Conservation (phyloP, 306 rosid genomes). For the Dryas octopetala region DNA sequence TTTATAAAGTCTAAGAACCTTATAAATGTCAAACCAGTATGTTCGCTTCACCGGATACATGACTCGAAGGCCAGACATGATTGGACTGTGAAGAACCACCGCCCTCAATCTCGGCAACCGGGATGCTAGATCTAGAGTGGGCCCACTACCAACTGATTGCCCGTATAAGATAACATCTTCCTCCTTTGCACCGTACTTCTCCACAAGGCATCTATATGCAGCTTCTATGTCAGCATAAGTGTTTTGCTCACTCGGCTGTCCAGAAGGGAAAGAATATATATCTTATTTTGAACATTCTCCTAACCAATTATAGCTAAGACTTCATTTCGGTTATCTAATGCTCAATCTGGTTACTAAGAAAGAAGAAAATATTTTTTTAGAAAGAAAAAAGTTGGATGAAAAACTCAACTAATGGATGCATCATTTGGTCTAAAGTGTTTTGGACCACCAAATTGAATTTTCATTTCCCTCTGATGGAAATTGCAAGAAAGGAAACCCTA, state of each 20-base stretch:
- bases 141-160: slow-evolving; percentile 97
- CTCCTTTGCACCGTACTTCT: slow-evolving; percentile 77
- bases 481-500: background rate
- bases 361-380: background rate
- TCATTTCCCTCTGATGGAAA: background rate
- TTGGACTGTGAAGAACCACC: slow-evolving; percentile 93
- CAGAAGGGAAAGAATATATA: slow-evolving; percentile 14
- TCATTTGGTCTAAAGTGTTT: background rate
- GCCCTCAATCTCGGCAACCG: slow-evolving; percentile 79
- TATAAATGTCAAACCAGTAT: slow-evolving; percentile 95
- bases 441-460: background rate
- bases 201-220: slow-evolving; percentile 79
- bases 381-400: background rate
- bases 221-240: slow-evolving; percentile 96
- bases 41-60: slow-evolving; percentile 95
- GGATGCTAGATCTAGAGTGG: slow-evolving; percentile 84
- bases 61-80: slow-evolving; percentile 92
- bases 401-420: background rate
- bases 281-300: slow-evolving; percentile 17
- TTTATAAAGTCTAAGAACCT: slow-evolving; percentile 50
- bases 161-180: slow-evolving; percentile 93
- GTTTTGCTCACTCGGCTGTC: slow-evolving; percentile 92
- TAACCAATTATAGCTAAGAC: slow-evolving; percentile 11
- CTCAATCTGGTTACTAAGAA: background rate
- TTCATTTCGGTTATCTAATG: background rate